Evolutionary conservation across 164 flowering plant species (phyloP).

Genomic region (Chimonanthus praecox): DNA sequence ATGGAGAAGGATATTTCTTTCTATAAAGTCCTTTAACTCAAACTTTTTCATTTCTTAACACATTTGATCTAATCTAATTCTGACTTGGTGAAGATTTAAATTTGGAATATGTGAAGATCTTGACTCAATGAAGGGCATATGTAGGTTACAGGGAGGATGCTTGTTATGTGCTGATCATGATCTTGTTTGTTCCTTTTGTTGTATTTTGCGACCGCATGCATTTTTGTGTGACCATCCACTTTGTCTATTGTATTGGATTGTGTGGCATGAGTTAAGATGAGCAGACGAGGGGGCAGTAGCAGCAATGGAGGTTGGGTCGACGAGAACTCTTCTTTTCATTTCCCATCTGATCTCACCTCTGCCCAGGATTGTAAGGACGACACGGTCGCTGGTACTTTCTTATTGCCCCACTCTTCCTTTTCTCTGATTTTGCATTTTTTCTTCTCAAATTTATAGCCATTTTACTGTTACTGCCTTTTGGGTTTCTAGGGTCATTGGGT

Average conservation of each 20-base stretch:
- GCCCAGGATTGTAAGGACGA: conserved; percentile 68
- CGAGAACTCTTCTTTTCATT: conserved; percentile 33
- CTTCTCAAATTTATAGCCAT: background rate
- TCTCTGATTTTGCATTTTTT: background rate
- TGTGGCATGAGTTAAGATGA: background rate
- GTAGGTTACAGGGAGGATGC: too few species aligned
- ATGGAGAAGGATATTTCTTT: too few species aligned
- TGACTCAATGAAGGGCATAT: too few species aligned
- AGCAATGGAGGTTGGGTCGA: conserved; percentile 24
- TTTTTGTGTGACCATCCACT: too few species aligned
- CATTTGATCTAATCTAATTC: too few species aligned
- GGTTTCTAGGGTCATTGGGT: background rate
- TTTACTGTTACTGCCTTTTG: background rate
- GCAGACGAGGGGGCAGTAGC: conserved; percentile 13
- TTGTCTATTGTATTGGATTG: background rate
- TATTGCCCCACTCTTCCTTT: background rate
- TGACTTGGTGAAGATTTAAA: too few species aligned
- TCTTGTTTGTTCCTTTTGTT: too few species aligned
- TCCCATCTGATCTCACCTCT: conserved; percentile 40
- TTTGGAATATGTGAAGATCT: too few species aligned
- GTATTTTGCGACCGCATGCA: too few species aligned
- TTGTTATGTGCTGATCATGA: too few species aligned
- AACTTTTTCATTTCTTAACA: too few species aligned
- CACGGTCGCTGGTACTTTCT: conserved; percentile 43
- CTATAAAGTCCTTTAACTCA: too few species aligned